These are phyloP conservation scores for Coemansia pectinata DNA, from an alignment of 192 early-diverging fungal species.

Conservation along the genomic window DNA sequence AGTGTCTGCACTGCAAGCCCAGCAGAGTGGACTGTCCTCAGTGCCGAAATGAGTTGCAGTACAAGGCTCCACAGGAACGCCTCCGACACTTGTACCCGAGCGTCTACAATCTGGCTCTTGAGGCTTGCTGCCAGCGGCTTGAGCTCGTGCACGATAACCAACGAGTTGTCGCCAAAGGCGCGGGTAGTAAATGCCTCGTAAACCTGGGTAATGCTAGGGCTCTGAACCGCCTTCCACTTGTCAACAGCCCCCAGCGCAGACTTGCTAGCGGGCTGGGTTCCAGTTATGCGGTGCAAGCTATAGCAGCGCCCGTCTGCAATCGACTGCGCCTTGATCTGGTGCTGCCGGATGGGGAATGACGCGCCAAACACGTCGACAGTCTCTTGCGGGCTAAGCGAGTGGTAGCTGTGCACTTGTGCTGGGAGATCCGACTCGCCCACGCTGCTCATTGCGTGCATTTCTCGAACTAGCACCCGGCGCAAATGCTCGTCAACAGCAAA, in stretches of 20 bases:
- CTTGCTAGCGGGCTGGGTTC: conserved; percentile 75
- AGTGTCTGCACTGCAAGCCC: conserved; percentile 80
- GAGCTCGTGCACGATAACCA: conserved; percentile 96
- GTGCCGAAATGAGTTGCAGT: conserved; percentile 32
- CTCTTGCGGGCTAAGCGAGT: conserved; percentile 75
- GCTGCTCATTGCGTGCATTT: conserved; percentile 27
- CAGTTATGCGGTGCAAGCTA: conserved; percentile 78
- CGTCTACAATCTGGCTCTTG: conserved; percentile 20
- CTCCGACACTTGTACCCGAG: conserved; percentile 17
- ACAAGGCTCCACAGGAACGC: conserved; percentile 43
- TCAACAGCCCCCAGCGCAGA: conserved; percentile 81
- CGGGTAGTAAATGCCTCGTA: conserved; percentile 95
- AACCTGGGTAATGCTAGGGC: conserved; percentile 83
- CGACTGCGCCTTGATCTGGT: conserved; percentile 84
- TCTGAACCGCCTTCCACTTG: conserved; percentile 78
- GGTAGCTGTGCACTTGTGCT: conserved; percentile 85
- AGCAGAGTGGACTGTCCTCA: conserved; percentile 81
- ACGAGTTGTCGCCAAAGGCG: conserved; percentile 91
- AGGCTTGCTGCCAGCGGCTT: conserved; percentile 64
- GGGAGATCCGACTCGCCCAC: conserved; percentile 67
- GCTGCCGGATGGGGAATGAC: conserved; percentile 66
- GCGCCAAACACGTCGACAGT: conserved; percentile 55
- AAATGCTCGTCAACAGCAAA: conserved; percentile 87
- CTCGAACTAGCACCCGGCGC: conserved; percentile 73
- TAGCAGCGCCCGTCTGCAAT: conserved; percentile 86